These are phyloP conservation scores for Sonneratia alba DNA, from an alignment of 345 rosid species.

Conservation along the genomic window DNA sequence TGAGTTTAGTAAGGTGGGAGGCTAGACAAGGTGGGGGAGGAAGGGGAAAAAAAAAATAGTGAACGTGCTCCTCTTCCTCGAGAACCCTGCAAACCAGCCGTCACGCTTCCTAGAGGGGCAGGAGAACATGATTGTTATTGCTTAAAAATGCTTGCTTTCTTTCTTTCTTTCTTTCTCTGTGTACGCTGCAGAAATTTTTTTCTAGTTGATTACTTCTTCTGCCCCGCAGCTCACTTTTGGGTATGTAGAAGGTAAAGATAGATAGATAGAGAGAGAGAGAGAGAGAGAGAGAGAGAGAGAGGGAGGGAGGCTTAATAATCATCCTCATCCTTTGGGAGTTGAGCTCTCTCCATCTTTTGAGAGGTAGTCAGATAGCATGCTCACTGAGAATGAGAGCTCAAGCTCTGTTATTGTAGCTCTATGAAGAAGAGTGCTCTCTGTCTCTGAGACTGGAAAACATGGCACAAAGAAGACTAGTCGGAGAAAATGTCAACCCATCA, in stretches of 20 bases:
- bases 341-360: slow-evolving; percentile 2
- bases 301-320: neutral
- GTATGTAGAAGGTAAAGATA: neutral
- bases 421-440: neutral
- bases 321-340: slow-evolving; percentile 6
- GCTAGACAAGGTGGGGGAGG: neutral
- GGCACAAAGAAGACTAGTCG: too few relatives aligned
- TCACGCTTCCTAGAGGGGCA: slow-evolving; percentile 35
- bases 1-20: neutral
- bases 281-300: neutral
- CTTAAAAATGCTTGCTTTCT: slow-evolving; percentile 1
- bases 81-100: slow-evolving; percentile 21
- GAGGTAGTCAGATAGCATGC: neutral
- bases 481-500: too few relatives aligned
- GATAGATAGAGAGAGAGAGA: neutral
- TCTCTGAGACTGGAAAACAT: neutral
- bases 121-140: neutral
- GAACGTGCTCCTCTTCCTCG: slow-evolving; percentile 44
- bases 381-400: neutral
- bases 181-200: neutral
- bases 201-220: slow-evolving; percentile 3
- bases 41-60: slow-evolving; percentile 15
- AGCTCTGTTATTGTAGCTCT: neutral
- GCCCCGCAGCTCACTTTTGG: neutral
- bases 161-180: neutral